Percentiles rank a stretch among this genome's conserved stretches.
phyloP scores from a whole-genome alignment of 2,329 filamentous ascomycete genomes.

The Colletotrichum lini region DNA sequence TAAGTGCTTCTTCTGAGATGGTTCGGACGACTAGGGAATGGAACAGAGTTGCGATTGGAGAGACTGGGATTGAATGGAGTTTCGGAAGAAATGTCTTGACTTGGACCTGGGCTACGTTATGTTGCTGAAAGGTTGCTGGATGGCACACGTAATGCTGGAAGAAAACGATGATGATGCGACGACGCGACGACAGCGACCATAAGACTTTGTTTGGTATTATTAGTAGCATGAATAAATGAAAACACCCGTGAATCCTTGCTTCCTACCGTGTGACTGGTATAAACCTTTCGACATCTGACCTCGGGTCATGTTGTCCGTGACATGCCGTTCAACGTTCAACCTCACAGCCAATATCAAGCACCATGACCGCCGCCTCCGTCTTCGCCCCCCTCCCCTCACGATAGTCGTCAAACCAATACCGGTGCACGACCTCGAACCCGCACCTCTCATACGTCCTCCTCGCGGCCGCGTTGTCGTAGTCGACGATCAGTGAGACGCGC shows the following conservation, averaged over 20 bases:
- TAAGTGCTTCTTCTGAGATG: background rate
- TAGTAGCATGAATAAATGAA: background rate
- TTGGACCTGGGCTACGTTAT: background rate
- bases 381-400: conserved; percentile 12
- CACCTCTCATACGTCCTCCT: conserved; percentile 22
- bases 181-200: background rate
- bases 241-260: no score
- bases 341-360: conserved; percentile 3
- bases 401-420: conserved; percentile 38
- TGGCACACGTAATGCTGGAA: background rate
- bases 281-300: background rate
- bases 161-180: background rate
- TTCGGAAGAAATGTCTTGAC: background rate
- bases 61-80: no score
- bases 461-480: conserved; percentile 30
- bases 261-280: no score
- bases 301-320: background rate
- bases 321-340: background rate
- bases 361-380: conserved; percentile 39
- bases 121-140: no score
- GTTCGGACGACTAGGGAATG: background rate
- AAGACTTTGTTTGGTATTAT: no score
- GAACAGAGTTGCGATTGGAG: no score
- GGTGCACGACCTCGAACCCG: conserved; percentile 25
- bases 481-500: conserved; percentile 21